Base-by-base conservation (phyloP, 805 yeast species). In the Yamadazyma laniorum region DNA sequence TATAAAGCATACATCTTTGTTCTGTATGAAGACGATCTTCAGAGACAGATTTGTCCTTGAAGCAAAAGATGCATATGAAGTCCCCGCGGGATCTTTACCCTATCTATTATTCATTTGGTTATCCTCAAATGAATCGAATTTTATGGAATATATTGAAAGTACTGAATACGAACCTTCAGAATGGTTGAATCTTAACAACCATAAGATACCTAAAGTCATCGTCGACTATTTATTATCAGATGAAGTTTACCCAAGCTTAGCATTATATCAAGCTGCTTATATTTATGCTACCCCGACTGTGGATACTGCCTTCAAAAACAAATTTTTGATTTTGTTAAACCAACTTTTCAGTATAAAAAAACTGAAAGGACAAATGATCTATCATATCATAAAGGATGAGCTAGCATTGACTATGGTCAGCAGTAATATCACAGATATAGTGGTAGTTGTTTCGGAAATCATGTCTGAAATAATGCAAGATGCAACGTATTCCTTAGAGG, bases 1-100 rank as follows among this genome's bases (percentile, higher is more conserved):
- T 39, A 66, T 81, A 15, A 74, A 72, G 40, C 71, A 68, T 7
- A 60, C 69, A 2, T 73, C 85, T 0, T 51, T 76, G 23, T 61
- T 59, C 1, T 64, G 75, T 17, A 50, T 82, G 48, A 65, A 63
- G 34, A 51, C 58, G 0, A 55, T 77, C 17, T 70, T 77, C 51
- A 59, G 61, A 16, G 58, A 68, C 14, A 61, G 80, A 44, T 69
- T 64, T 40, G 50, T 48, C 21, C 72, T 70, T 31, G 65, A 45
- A 31, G 31, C 22, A 17, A 18, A 27, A 21, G 38, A 25, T 12
- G 45, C 35, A n/a, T 29, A 30, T 12, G 45, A 44, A 22, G 45
- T 42, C 2, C 43, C 48, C 11, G 12, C 34, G 9, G 48, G 44
- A 1, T 16, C 49, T 12, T 25, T 49, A 6, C 53, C 60, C 3